Conservation (phyloP, 805 yeast species). For the Candida rishiriensis region DNA sequence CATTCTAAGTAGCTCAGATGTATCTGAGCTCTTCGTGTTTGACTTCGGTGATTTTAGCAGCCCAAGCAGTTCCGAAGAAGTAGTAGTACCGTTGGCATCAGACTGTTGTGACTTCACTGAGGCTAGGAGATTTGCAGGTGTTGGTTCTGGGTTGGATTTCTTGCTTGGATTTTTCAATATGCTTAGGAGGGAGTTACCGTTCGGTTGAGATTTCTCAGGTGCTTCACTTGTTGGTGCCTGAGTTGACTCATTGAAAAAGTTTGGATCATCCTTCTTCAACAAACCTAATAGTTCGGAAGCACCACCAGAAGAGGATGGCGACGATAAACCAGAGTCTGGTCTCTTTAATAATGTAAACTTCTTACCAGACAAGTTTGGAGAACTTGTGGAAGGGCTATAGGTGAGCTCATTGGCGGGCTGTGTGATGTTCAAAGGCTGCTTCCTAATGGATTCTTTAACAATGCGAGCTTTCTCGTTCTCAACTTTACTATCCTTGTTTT, state of each 20-base stretch:
- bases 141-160: not conserved
- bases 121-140: not conserved
- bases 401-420: not conserved
- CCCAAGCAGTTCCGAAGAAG: constrained; percentile 1
- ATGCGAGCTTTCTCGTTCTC: not conserved
- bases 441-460: not conserved
- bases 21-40: not conserved
- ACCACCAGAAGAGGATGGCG: constrained; percentile 1
- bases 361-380: constrained; percentile 1
- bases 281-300: constrained; percentile 6
- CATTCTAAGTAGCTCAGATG: not conserved
- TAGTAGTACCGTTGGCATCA: constrained; percentile 1
- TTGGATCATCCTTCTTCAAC: not conserved
- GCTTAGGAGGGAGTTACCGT: constrained; percentile 4
- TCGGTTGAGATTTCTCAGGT: not conserved
- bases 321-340: not conserved
- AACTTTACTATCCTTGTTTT: constrained; percentile 4
- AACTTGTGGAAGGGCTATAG: not conserved
- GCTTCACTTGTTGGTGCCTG: not conserved
- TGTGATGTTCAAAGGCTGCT: not conserved
- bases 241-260: not conserved
- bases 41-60: not conserved
- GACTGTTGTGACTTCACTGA: constrained; percentile 1
- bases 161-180: constrained; percentile 8
- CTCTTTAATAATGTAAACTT: constrained; percentile 4